Evolutionary conservation across 1,284 basidiomycete species (phyloP), one percentile per base, ranked within the genome.

Genomic region (Entoloma clypeatum): DNA sequence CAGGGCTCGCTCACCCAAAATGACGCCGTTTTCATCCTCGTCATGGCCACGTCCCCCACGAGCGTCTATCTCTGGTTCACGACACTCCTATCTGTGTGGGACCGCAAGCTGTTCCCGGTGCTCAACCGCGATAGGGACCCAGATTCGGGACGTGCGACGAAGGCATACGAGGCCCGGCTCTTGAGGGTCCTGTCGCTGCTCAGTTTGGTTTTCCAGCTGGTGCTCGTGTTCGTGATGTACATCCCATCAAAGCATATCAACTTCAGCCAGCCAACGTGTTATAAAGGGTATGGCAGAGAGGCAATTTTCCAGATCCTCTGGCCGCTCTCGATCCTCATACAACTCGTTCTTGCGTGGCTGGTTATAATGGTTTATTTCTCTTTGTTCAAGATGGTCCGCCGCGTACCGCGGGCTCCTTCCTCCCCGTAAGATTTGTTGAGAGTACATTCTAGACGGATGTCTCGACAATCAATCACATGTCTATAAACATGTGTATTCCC

Each of bases 21-120:
- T 23, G 49, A 53, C 25, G 47, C 18, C 2, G 27, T 49, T 6
- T 49, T 49, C 19, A 45, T 48, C 4, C 35, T 51, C 5, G 22
- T 51, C 31, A 31, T 39, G 1, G 36, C 44, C 5, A 45, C 52
- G 4, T 50, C 47, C 4, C 50, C 48, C 3, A 39, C 43, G 3
- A 46, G 40, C 16, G 6, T 51, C 19, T 34, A 36, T 2, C 36
- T 53, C 9, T 51, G 51, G 51, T 14, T 29, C 9, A 18, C 4
- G 23, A 39, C 6, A 18, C 6, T n/a, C 17, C 3, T 7, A 30
- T 6, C 14, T 25, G 22, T 3, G 7, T 3, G 5, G 18, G 21
- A 6, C 31, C 29, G 7, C 24, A 10, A 21, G 44, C n/a, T 35
- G 5, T 11, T 38, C 28, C n/a, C n/a, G n/a, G n/a, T n/a, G n/a